A percentile compares a stretch with the other conserved stretches of the same genome.
phyloP scores from a whole-genome alignment of 805 yeast species.

The Metschnikowia borealis region DNA sequence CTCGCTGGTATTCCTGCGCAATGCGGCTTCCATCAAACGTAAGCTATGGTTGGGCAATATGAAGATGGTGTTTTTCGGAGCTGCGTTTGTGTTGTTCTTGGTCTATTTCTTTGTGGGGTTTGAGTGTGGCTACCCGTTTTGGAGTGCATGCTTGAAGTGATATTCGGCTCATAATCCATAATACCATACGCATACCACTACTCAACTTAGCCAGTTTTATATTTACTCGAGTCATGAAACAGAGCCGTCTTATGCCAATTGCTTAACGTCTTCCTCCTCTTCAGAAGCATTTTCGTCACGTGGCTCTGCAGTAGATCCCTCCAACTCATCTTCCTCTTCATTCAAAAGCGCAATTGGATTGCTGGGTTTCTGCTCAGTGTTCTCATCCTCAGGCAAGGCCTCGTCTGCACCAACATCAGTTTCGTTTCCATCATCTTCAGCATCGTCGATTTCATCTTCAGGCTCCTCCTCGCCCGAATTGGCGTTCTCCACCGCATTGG shows the following conservation, averaged over 20 bases:
- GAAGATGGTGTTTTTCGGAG: slow-evolving; percentile 35
- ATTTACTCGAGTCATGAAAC: no score
- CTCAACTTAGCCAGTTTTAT: no score
- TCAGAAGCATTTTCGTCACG: slow-evolving; percentile 8
- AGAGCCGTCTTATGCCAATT: not conserved
- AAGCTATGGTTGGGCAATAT: slow-evolving; percentile 68
- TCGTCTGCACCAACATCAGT: slow-evolving; percentile 12
- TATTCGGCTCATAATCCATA: no score
- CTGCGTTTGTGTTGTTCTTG: slow-evolving; percentile 21
- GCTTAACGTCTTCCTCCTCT: slow-evolving; percentile 16
- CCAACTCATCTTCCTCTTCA: slow-evolving; percentile 33
- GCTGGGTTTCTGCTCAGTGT: slow-evolving; percentile 10
- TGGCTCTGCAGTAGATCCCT: slow-evolving; percentile 18
- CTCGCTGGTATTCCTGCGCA: slow-evolving; percentile 65
- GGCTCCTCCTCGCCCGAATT: slow-evolving; percentile 12
- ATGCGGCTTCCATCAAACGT: slow-evolving; percentile 59
- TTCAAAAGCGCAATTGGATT: slow-evolving; percentile 33
- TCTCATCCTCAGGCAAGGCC: slow-evolving; percentile 6
- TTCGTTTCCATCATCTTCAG: slow-evolving; percentile 12
- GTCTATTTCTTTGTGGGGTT: slow-evolving; percentile 46
- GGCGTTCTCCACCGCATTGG: slow-evolving; percentile 8
- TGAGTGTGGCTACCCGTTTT: slow-evolving; percentile 53
- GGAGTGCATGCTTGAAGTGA: not conserved
- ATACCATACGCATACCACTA: no score
- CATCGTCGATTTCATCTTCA: slow-evolving; percentile 14